Conservation (phyloP, 2,329 filamentous ascomycete species). For the Ascochyta fabae region DNA sequence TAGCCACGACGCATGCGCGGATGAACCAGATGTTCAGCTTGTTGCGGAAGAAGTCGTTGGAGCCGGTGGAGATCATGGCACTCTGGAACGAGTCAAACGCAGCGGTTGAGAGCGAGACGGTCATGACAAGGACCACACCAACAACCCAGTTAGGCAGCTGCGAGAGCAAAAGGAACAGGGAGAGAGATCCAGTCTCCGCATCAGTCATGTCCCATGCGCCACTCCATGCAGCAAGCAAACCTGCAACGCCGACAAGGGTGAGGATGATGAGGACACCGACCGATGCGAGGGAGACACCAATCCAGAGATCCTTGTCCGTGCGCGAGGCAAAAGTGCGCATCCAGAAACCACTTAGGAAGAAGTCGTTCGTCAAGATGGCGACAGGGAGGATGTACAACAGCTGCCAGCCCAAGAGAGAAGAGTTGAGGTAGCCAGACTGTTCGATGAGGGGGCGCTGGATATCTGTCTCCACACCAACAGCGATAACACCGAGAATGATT, state of each 20-base stretch:
- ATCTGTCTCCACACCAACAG: slow-evolving; percentile 76
- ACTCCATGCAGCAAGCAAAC: slow-evolving; percentile 79
- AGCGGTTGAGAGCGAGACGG: slow-evolving; percentile 75
- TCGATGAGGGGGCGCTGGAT: slow-evolving; percentile 73
- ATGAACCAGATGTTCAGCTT: slow-evolving; percentile 77
- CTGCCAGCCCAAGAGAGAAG: slow-evolving; percentile 80
- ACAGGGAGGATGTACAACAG: slow-evolving; percentile 84
- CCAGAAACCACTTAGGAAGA: slow-evolving; percentile 86
- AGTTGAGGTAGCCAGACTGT: slow-evolving; percentile 70
- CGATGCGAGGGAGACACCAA: slow-evolving; percentile 74
- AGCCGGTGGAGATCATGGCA: slow-evolving; percentile 83
- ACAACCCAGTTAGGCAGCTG: slow-evolving; percentile 81
- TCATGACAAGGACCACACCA: slow-evolving; percentile 81
- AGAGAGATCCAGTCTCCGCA: slow-evolving; percentile 67
- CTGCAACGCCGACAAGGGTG: slow-evolving; percentile 73
- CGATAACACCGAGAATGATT: slow-evolving; percentile 76
- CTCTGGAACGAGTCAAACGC: slow-evolving; percentile 83
- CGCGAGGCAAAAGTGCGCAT: slow-evolving; percentile 81
- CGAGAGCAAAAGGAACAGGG: slow-evolving; percentile 77
- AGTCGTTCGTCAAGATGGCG: slow-evolving; percentile 82
- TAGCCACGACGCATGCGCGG: slow-evolving; percentile 69
- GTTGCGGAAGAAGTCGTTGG: slow-evolving; percentile 86
- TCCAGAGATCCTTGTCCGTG: slow-evolving; percentile 77
- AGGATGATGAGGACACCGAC: slow-evolving; percentile 70
- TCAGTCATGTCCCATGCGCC: slow-evolving; percentile 71